A percentile compares a stretch with the other conserved stretches of the same genome.
Evolutionary conservation across 2,329 filamentous ascomycete genomes (phyloP).

Genomic region (Sclerotiophoma versabilis): DNA sequence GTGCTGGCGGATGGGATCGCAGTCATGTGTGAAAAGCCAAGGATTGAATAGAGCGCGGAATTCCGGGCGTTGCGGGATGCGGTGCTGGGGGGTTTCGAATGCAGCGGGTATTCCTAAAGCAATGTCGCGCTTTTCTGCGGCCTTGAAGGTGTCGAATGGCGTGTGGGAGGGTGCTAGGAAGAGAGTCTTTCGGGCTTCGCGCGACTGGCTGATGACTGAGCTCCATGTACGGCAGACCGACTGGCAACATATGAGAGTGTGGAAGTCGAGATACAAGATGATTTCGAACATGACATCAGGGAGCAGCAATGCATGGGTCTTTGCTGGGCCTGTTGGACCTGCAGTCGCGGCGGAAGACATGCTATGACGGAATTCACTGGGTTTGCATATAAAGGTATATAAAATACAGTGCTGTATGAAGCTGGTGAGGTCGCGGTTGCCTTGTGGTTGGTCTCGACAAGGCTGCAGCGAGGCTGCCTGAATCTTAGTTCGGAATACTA

Average conservation of each 20-base stretch:
- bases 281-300: slow-evolving; percentile 2
- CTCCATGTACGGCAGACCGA: slow-evolving; percentile 1
- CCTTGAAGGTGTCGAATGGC: neutral
- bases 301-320: neutral
- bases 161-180: neutral
- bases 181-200: neutral
- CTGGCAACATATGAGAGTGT: slow-evolving; percentile 2
- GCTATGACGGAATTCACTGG: too few species aligned
- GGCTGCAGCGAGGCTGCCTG: neutral
- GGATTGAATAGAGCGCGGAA: slow-evolving; percentile 7
- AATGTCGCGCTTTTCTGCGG: slow-evolving; percentile 2
- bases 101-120: neutral
- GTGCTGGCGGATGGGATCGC: neutral
- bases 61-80: neutral
- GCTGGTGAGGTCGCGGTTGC: neutral
- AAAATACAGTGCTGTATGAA: neutral
- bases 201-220: neutral
- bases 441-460: neutral
- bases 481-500: neutral
- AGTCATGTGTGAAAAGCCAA: slow-evolving; percentile 3
- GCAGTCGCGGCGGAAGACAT: neutral
- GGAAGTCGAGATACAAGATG: neutral
- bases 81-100: neutral
- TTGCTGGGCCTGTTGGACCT: neutral
- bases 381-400: too few species aligned